Conservation (phyloP, 345 rosid species). For the Citrus glauca region DNA sequence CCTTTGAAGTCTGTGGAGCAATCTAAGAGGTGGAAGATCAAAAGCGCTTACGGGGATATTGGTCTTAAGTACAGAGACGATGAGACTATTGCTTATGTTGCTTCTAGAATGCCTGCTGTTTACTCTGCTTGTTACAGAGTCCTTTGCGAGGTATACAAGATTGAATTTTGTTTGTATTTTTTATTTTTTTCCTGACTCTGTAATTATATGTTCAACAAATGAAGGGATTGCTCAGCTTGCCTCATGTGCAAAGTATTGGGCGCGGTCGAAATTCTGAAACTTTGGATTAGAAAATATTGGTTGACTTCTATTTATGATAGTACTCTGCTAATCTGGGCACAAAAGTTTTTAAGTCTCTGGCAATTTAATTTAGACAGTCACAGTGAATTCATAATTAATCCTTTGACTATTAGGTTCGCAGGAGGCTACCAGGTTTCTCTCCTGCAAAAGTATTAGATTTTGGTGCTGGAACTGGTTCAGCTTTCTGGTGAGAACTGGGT, state of each 20-base stretch:
- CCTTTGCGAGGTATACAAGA: conserved; percentile 54
- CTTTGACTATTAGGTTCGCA: conserved; percentile 44
- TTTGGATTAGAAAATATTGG: too few species aligned
- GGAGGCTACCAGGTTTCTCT: conserved; percentile 66
- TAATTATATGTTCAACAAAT: neutral
- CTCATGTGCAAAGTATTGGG: neutral
- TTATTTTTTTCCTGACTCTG: neutral
- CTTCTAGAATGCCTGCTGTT: conserved; percentile 96
- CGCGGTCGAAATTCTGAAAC: too few species aligned
- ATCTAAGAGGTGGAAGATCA: conserved; percentile 83
- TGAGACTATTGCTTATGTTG: conserved; percentile 84
- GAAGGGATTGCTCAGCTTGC: neutral
- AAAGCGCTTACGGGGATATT: conserved; percentile 76
- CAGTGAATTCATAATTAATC: neutral
- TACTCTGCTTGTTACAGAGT: conserved; percentile 83
- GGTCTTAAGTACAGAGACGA: conserved; percentile 74
- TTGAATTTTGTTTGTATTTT: neutral
- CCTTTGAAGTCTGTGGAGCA: conserved; percentile 75
- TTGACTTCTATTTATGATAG: too few species aligned
- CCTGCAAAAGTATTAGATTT: conserved; percentile 80
- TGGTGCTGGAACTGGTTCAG: conserved; percentile 97
- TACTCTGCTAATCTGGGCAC: neutral
- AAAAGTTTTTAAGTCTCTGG: neutral
- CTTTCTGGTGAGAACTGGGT: conserved; percentile 64
- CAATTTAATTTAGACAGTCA: neutral